These are phyloP conservation scores for Avena insularis DNA, from an alignment of 176 grass and related monocot genomes.

Conservation along the genomic window DNA sequence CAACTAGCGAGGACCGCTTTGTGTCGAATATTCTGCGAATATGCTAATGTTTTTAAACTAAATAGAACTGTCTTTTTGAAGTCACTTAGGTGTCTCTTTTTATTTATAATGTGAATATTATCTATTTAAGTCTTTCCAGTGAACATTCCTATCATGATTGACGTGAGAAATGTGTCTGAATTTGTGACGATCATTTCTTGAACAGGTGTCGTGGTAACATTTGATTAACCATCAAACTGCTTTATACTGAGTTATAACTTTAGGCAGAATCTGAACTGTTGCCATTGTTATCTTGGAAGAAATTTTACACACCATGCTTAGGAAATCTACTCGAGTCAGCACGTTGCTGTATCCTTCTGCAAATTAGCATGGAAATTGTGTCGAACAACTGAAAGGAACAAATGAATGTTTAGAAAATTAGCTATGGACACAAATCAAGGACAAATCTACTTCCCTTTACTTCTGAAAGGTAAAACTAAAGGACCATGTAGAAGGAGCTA, in stretches of 20 bases:
- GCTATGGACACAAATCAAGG: background rate
- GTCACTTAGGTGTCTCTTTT: background rate
- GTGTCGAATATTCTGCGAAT: conserved; percentile 12
- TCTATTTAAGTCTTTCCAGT: background rate
- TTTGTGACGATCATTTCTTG: conserved; percentile 24
- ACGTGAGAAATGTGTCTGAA: background rate
- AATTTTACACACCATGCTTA: background rate
- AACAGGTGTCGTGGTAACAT: conserved; percentile 20
- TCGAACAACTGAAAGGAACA: background rate
- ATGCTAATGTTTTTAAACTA: conserved; percentile 36
- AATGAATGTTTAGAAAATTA: background rate
- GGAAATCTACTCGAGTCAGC: background rate
- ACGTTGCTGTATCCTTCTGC: background rate
- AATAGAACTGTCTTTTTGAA: conserved; percentile 24
- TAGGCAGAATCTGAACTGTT: background rate
- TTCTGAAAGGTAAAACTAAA: background rate
- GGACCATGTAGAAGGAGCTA: background rate
- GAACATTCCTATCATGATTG: background rate
- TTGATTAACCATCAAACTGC: conserved; percentile 13
- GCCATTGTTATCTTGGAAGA: background rate
- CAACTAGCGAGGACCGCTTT: background rate
- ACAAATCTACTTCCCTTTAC: background rate
- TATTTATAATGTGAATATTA: conserved; percentile 34
- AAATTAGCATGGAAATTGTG: background rate
- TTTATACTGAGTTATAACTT: background rate